These are phyloP conservation scores for Chlorella vulgaris DNA, from an alignment of 139 green algal genomes.

Conservation along the genomic window DNA sequence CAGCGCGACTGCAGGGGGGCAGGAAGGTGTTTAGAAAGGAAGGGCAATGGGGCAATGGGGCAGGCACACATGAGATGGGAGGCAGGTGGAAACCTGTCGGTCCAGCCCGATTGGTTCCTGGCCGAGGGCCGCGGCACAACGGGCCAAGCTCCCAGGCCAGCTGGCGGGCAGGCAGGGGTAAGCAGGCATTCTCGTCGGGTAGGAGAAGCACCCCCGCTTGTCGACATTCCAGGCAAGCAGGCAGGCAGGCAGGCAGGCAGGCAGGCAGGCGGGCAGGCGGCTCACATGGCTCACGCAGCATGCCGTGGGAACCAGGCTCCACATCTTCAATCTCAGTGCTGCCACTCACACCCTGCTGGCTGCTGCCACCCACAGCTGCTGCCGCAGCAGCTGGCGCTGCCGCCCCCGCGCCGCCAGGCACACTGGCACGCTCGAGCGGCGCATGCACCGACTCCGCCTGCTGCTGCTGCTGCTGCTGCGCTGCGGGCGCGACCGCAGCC, in stretches of 20 bases:
- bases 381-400: neutral
- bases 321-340: conserved; percentile 28
- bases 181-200: no score
- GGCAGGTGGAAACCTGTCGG: no score
- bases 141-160: no score
- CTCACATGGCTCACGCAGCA: conserved; percentile 8
- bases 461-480: neutral
- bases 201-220: no score
- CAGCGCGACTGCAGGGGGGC: neutral
- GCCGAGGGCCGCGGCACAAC: no score
- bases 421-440: neutral
- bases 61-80: no score
- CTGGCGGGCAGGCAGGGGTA: no score
- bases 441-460: neutral
- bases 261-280: neutral
- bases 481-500: neutral
- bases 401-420: neutral
- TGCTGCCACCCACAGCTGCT: neutral
- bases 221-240: no score
- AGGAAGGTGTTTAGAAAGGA: neutral
- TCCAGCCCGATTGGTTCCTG: no score
- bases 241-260: neutral
- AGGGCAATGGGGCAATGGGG: no score
- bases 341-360: neutral
- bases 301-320: neutral